Base-by-base conservation (phyloP, 352 stramenopile species). In the Pythium grandisporangium region DNA sequence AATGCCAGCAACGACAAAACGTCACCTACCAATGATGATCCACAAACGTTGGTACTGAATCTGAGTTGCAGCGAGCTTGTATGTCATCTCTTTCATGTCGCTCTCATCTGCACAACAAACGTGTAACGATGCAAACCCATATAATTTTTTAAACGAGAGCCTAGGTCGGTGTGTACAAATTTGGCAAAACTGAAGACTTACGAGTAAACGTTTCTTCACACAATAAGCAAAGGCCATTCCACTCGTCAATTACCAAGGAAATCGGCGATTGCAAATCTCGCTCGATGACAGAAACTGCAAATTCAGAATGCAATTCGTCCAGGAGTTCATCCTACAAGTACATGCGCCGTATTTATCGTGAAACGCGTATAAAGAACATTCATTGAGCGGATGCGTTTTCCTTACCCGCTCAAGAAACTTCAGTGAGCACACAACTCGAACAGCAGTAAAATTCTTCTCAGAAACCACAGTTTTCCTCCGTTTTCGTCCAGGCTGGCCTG, bases 321-420 rank as follows among this genome's bases (percentile, higher is more conserved):
- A 89, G 53, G 22, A 84, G 41, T 14, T 66, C 66, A 37, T 82
- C 71, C 72, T 89, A 22, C n/a, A n/a, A n/a, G n/a, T n/a, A n/a
- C n/a, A n/a, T n/a, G n/a, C n/a, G n/a, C n/a, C n/a, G n/a, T n/a
- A n/a, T n/a, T n/a, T n/a, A n/a, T n/a, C n/a, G n/a, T n/a, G n/a
- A n/a, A n/a, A n/a, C n/a, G n/a, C n/a, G n/a, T n/a, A n/a, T n/a
- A n/a, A n/a, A n/a, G n/a, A n/a, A n/a, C n/a, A n/a, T n/a, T n/a
- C n/a, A n/a, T n/a, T n/a, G n/a, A n/a, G n/a, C n/a, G n/a, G n/a
- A n/a, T n/a, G n/a, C n/a, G n/a, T n/a, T n/a, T n/a, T n/a, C 20
- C 23, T 1, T 55, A 76, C 66, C 45, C 64, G 42, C 19, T 69
- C 39, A 13, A 83, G 48, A 52, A 78, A 58, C 11, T 42, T 16